Base-by-base conservation (phyloP, 805 yeast genomes). In the Barnettozyma siamensis region DNA sequence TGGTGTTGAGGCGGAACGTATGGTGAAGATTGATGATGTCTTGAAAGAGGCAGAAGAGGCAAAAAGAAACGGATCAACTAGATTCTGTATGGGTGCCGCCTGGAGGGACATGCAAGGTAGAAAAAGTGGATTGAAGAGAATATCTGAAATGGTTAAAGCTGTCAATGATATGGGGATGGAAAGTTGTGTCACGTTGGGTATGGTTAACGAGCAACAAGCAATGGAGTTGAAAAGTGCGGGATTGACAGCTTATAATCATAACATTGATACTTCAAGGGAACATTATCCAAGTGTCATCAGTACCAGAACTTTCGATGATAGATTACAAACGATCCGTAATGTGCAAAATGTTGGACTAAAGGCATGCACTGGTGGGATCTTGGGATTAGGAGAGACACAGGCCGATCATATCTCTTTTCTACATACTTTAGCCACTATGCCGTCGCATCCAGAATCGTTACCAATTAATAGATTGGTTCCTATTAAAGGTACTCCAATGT, bases 61-160 rank as follows among this genome's bases (percentile, higher is more conserved):
- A 11, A 79, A 80, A 51, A 64, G 51, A 6, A 82, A 83, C 48
- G 91, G 91, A 0, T 73, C 83, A 1, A 84, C 93, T 0, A 67
- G 93, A 48, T 84, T 84, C 56, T 84, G 93, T 57, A 75, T 84
- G 79, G 93, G 93, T 35, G 87, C 91, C 10, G 93, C 93, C 2
- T 85, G 91, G 93, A 72, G 93, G 58, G 91, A 83, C 46, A 84
- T 84, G 93, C 66, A 67, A 37, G 91, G 93, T 15, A 67, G 93
- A 37, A 83, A 81, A 58, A 72, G 78, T 15, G 87, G 83, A 1
- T 56, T 84, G 46, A 74, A 70, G 44, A 74, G 67, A 46, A 81
- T 84, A 42, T 65, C 75, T 20, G 73, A 75, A 38, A 83, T 84
- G 89, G 79, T 84, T 27, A 57, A 65, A 23, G 72, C 65, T 42